Evolutionary conservation across 192 early-diverging fungal species (phyloP).

Genomic region (Glomus cerebriforme): DNA sequence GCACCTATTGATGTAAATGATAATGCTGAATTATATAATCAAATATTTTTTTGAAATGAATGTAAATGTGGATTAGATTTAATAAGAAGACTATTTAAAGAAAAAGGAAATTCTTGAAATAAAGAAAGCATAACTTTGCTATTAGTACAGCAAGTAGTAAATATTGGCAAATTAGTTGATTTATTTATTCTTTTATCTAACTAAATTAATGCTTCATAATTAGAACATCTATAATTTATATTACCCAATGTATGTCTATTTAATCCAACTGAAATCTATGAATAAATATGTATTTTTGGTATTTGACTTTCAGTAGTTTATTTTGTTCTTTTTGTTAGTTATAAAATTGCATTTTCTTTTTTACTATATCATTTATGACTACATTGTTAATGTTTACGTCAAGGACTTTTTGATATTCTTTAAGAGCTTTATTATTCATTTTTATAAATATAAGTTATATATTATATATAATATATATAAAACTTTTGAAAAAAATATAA

Average conservation of each 20-base stretch:
- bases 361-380: too few relatives aligned
- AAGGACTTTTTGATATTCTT: too few relatives aligned
- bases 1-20: constrained; percentile 38
- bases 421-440: too few relatives aligned
- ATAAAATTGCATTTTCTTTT: too few relatives aligned
- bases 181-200: neutral
- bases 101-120: neutral
- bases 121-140: neutral
- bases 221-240: neutral
- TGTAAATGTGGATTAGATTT: neutral
- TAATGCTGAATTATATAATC: constrained; percentile 35
- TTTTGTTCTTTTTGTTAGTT: too few relatives aligned
- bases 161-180: neutral
- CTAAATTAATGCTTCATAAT: neutral
- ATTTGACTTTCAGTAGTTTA: too few relatives aligned
- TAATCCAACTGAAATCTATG: too few relatives aligned
- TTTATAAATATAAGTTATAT: too few relatives aligned
- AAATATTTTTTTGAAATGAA: constrained; percentile 21
- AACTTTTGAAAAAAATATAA: too few relatives aligned
- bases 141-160: constrained; percentile 14
- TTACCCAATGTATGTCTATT: neutral
- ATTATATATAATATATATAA: too few relatives aligned
- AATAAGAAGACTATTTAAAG: neutral
- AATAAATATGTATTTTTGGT: too few relatives aligned
- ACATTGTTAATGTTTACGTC: too few relatives aligned